Evolutionary conservation across 2,329 filamentous ascomycete species (phyloP).

Genomic region (Hymenoscyphus albidus): DNA sequence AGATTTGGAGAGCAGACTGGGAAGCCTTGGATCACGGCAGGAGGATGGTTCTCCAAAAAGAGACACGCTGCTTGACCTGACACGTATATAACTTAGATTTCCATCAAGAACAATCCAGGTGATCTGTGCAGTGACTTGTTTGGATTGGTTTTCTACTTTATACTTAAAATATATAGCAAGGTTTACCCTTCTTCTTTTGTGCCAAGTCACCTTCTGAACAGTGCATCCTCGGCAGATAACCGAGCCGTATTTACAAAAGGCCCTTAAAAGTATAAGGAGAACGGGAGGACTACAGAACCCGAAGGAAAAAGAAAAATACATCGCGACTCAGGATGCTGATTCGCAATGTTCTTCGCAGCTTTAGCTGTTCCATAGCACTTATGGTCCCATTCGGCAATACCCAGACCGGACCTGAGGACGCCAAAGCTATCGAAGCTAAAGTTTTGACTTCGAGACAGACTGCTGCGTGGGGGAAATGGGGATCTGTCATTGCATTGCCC

Average conservation of each 20-base stretch:
- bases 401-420: background rate
- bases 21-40: background rate
- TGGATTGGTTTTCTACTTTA: background rate
- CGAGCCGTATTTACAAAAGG: background rate
- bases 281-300: too few relatives aligned
- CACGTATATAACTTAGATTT: background rate
- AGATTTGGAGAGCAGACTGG: background rate
- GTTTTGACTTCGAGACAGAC: slow-evolving; percentile 9
- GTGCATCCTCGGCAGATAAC: background rate
- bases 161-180: background rate
- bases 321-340: background rate
- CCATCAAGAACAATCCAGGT: background rate
- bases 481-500: slow-evolving; percentile 20
- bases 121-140: background rate
- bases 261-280: background rate
- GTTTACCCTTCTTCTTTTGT: background rate
- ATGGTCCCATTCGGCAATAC: background rate
- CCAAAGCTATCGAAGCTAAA: slow-evolving; percentile 14
- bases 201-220: background rate
- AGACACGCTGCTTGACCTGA: background rate
- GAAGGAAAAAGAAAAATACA: background rate
- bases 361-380: background rate
- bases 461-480: slow-evolving; percentile 16
- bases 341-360: background rate
- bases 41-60: background rate